Evolutionary conservation across 768 basidiomycete species (phyloP).

Genomic region (Mycena rebaudengoi): DNA sequence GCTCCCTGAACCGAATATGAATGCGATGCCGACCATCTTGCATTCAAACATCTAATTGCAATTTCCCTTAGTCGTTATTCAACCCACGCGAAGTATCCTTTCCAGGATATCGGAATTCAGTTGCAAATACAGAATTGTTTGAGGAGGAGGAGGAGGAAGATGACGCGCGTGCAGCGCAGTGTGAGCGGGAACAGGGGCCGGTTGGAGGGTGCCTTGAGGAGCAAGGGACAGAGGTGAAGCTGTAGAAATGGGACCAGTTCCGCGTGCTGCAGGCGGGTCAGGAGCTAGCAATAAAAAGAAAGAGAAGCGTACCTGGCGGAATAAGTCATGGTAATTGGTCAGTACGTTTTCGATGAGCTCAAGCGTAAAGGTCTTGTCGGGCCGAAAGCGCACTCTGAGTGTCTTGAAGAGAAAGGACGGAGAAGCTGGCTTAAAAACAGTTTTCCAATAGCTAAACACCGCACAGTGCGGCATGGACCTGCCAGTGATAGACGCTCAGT

Average conservation of each 20-base stretch:
- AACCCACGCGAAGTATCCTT: too few relatives aligned
- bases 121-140: too few relatives aligned
- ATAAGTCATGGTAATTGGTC: constrained; percentile 89
- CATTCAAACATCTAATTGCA: too few relatives aligned
- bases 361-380: constrained; percentile 93
- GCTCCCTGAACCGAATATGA: too few relatives aligned
- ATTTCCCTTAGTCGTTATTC: too few relatives aligned
- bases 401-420: background rate
- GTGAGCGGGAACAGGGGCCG: constrained; percentile 86
- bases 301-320: constrained; percentile 80
- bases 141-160: constrained; percentile 91
- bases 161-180: constrained; percentile 90
- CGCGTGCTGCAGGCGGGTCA: constrained; percentile 59
- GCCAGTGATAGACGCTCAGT: too few relatives aligned
- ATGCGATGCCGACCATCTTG: too few relatives aligned
- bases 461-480: too few relatives aligned
- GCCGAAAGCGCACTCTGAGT: too few relatives aligned
- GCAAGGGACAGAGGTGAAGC: constrained; percentile 89
- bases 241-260: constrained; percentile 88
- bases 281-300: background rate
- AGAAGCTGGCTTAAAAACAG: too few relatives aligned
- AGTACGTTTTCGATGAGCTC: constrained; percentile 97
- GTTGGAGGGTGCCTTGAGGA: constrained; percentile 87
- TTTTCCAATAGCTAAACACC: too few relatives aligned
- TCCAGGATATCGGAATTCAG: too few relatives aligned